Conservation (phyloP, 805 yeast genomes). For the Starmerella apis region DNA sequence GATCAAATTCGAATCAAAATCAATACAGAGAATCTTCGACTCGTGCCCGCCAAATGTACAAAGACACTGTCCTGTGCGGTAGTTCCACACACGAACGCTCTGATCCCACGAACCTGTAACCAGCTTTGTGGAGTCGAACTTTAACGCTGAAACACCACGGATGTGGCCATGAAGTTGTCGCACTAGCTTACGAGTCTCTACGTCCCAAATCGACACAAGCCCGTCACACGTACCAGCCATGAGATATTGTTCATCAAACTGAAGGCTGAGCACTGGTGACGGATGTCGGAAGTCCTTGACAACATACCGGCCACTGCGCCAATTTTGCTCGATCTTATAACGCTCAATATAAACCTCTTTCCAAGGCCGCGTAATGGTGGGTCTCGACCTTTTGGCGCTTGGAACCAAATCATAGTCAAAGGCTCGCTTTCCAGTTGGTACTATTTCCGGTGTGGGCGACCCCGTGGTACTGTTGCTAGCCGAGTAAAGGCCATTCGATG, state of each 20-base stretch:
- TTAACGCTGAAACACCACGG: conserved; percentile 74
- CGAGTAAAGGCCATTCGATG: neutral
- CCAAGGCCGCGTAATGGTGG: conserved; percentile 65
- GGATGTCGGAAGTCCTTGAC: conserved; percentile 54
- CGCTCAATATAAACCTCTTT: conserved; percentile 88
- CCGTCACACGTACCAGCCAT: conserved; percentile 91
- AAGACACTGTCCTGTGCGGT: conserved; percentile 85
- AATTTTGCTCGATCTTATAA: conserved; percentile 80
- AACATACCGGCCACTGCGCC: conserved; percentile 74
- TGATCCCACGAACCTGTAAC: conserved; percentile 88
- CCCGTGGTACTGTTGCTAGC: neutral
- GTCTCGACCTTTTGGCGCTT: neutral
- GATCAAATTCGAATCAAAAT: conserved; percentile 67
- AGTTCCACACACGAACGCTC: conserved; percentile 92
- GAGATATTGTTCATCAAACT: conserved; percentile 65
- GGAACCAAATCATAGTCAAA: neutral
- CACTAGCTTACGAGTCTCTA: conserved; percentile 63
- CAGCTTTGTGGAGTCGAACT: conserved; percentile 77
- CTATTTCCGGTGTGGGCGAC: neutral
- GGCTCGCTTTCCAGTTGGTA: neutral
- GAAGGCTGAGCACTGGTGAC: conserved; percentile 57
- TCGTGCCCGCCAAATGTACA: conserved; percentile 90
- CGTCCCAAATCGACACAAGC: conserved; percentile 87
- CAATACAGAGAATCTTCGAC: conserved; percentile 75
- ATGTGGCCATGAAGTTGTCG: conserved; percentile 80